Percentiles rank a stretch among this genome's conserved stretches.
These are phyloP conservation scores for Arthroderma uncinatum DNA, from an alignment of 2,329 filamentous ascomycete genomes.

Conservation along the genomic window DNA sequence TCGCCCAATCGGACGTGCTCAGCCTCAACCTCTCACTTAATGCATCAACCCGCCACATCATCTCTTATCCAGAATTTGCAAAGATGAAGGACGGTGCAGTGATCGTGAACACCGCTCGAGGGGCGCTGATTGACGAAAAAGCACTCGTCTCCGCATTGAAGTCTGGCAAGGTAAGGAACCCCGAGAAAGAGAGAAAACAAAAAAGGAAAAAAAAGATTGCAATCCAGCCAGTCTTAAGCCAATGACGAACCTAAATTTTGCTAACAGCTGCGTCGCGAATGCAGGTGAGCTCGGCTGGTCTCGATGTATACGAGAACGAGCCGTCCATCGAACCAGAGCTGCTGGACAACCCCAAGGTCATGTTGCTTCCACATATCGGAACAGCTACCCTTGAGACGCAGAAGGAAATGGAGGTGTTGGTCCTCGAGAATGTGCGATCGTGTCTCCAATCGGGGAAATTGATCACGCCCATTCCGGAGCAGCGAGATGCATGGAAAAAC, in stretches of 20 bases:
- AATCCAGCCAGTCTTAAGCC: conserved; percentile 3
- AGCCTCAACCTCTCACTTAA: conserved; percentile 38
- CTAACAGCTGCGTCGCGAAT: background rate
- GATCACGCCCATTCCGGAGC: conserved; percentile 51
- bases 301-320: conserved; percentile 40
- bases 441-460: conserved; percentile 47
- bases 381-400: conserved; percentile 51
- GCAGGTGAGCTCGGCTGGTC: conserved; percentile 33
- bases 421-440: conserved; percentile 46
- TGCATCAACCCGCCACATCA: conserved; percentile 37
- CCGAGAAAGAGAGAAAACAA: background rate
- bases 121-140: conserved; percentile 33
- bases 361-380: conserved; percentile 50
- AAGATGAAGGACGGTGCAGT: conserved; percentile 28
- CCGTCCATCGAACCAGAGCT: conserved; percentile 39
- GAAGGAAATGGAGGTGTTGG: conserved; percentile 50
- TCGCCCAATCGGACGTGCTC: conserved; percentile 37
- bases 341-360: conserved; percentile 34
- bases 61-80: conserved; percentile 34
- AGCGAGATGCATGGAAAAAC: conserved; percentile 33
- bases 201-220: background rate
- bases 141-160: conserved; percentile 36
- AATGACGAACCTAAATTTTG: background rate
- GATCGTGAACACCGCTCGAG: conserved; percentile 28
- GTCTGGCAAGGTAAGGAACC: conserved; percentile 31